A percentile compares a stretch with the other conserved stretches of the same genome.
phyloP scores from a whole-genome alignment of 164 flowering plant species.

The Cinnamomum micranthum region DNA sequence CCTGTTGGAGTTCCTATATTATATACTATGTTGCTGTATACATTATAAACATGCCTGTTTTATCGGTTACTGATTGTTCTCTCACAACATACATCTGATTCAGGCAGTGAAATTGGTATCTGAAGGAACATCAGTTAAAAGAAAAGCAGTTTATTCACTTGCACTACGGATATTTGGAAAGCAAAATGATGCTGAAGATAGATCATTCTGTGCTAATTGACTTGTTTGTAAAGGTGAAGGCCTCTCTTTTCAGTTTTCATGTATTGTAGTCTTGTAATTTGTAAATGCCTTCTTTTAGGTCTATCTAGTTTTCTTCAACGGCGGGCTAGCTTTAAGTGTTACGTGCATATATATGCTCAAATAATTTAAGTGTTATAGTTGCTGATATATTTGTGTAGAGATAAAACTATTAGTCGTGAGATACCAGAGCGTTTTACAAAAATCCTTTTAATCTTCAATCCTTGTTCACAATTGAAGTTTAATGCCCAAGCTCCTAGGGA shows the following conservation, averaged over 20 bases:
- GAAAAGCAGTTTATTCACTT: constrained; percentile 63
- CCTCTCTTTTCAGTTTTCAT: neutral
- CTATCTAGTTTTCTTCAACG: neutral
- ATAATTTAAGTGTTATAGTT: neutral
- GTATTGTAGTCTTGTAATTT: neutral
- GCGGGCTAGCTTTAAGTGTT: neutral
- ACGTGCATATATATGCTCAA: neutral
- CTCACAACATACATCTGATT: neutral
- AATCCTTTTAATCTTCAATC: no score
- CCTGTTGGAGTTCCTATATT: no score
- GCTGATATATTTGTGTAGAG: neutral
- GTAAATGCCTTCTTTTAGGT: neutral
- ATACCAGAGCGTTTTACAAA: no score
- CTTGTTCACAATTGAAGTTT: neutral
- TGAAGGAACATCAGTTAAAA: constrained; percentile 55
- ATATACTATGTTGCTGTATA: neutral
- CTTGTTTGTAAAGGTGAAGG: neutral
- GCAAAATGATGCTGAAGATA: constrained; percentile 30
- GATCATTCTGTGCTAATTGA: constrained; percentile 13
- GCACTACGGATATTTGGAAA: constrained; percentile 75
- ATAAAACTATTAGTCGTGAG: neutral
- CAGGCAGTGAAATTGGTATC: constrained; percentile 92
- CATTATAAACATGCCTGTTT: neutral
- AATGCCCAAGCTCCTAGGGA: neutral
- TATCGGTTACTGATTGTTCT: neutral